Percentiles rank a stretch among this genome's conserved stretches.
phyloP scores from a whole-genome alignment of 108 stramenopile species.

The Pseudonitzschia multistriata region DNA sequence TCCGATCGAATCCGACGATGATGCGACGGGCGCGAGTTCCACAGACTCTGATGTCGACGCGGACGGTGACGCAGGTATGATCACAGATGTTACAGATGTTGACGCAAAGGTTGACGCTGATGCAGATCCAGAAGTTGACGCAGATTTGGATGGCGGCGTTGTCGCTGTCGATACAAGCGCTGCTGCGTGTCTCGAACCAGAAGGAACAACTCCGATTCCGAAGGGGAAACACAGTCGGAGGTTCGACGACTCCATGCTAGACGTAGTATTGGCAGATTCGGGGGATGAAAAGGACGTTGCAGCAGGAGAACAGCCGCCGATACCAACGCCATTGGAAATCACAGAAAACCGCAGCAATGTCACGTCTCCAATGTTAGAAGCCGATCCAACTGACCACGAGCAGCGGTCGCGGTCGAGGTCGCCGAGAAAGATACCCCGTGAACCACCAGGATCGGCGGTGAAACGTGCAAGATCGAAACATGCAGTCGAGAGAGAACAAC shows the following conservation, averaged over 20 bases:
- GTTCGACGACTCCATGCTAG: constrained; percentile 2
- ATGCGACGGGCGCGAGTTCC: not conserved
- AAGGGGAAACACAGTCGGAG: not conserved
- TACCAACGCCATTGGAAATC: not conserved
- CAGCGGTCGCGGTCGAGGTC: not conserved
- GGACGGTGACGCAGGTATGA: not conserved
- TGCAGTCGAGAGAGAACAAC: not conserved
- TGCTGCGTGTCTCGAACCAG: constrained; percentile 1
- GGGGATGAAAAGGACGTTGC: not conserved
- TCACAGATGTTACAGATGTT: no score
- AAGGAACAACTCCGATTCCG: not conserved
- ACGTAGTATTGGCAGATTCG: not conserved
- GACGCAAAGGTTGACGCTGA: no score
- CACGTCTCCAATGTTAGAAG: not conserved
- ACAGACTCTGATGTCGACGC: not conserved
- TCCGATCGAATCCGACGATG: not conserved
- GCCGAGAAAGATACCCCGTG: not conserved
- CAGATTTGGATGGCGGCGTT: not conserved
- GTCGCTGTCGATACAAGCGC: not conserved
- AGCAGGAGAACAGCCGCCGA: not conserved
- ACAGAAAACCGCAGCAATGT: not conserved
- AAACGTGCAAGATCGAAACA: not conserved
- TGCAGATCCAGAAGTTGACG: not conserved
- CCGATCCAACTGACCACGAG: not conserved
- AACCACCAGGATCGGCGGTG: constrained; percentile 13